Percentiles rank a stretch among this genome's conserved stretches.
phyloP scores from a whole-genome alignment of 192 early-diverging fungal genomes.

The Backusella tuberculispora region DNA sequence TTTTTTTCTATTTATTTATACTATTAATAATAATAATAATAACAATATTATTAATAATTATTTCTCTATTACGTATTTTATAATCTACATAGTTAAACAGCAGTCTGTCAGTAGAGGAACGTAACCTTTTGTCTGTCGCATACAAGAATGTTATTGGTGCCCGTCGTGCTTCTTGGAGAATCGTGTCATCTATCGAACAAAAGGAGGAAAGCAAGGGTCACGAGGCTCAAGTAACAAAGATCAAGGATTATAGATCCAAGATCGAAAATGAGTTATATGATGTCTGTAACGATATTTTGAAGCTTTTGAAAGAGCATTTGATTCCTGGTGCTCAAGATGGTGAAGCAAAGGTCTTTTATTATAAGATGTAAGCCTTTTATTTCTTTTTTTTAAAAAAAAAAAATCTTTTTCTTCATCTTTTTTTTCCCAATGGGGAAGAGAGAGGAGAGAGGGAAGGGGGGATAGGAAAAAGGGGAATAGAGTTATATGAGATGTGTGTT shows the following conservation, averaged over 20 bases:
- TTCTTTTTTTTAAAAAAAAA: conserved; percentile 20
- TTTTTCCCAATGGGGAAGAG: conserved; percentile 56
- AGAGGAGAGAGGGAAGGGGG: neutral
- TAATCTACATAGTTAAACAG: conserved; percentile 17
- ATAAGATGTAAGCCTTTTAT: conserved; percentile 83
- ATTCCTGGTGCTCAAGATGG: conserved; percentile 86
- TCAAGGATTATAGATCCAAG: conserved; percentile 91
- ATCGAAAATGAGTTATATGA: conserved; percentile 93
- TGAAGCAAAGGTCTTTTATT: conserved; percentile 99
- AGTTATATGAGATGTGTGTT: neutral
- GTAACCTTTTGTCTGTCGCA: conserved; percentile 95
- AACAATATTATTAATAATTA: neutral
- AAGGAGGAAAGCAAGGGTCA: conserved; percentile 92
- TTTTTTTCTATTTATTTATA: neutral
- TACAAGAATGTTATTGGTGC: conserved; percentile 99
- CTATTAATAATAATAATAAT: neutral
- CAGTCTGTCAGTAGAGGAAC: conserved; percentile 85
- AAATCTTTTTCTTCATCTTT: conserved; percentile 13
- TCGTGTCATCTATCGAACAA: conserved; percentile 95
- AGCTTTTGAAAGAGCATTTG: conserved; percentile 88
- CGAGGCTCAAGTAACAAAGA: conserved; percentile 83
- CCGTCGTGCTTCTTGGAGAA: conserved; percentile 96
- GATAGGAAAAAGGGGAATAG: neutral
- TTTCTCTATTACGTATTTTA: neutral
- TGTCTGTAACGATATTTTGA: conserved; percentile 93